phyloP scores from a whole-genome alignment of 345 rosid species.

The Salix udensis region DNA sequence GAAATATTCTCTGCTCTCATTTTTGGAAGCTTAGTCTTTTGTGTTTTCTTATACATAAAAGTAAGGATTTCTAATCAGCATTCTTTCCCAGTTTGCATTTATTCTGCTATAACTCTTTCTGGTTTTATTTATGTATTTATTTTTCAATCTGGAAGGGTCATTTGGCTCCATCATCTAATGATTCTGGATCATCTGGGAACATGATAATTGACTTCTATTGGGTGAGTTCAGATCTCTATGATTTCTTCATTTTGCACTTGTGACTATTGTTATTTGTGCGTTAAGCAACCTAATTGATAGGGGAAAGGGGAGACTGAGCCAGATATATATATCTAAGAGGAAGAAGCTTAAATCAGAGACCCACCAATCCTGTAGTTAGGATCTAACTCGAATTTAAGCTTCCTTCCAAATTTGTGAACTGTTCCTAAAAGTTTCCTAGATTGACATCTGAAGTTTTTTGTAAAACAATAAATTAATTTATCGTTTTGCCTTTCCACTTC shows the following conservation, averaged over 20 bases:
- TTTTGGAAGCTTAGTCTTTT: constrained; percentile 86
- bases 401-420: not conserved
- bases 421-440: not conserved
- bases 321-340: not conserved
- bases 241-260: constrained; percentile 1
- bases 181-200: constrained; percentile 93
- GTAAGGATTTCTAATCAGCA: constrained; percentile 39
- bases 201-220: constrained; percentile 88
- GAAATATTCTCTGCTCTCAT: constrained; percentile 89
- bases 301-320: not conserved
- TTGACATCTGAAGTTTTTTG: not conserved
- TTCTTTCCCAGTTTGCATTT: constrained; percentile 9
- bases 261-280: not conserved
- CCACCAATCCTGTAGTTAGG: not conserved
- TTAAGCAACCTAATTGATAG: not conserved
- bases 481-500: not conserved
- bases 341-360: not conserved
- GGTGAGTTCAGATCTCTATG: constrained; percentile 48
- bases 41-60: constrained; percentile 79
- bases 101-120: constrained; percentile 17
- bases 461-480: not conserved
- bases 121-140: not conserved
- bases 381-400: not conserved
- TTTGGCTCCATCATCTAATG: constrained; percentile 85
- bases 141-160: constrained; percentile 57